Conservation (phyloP, 1,139 yeast species). For the Nakaseomyces glabratus region DNA sequence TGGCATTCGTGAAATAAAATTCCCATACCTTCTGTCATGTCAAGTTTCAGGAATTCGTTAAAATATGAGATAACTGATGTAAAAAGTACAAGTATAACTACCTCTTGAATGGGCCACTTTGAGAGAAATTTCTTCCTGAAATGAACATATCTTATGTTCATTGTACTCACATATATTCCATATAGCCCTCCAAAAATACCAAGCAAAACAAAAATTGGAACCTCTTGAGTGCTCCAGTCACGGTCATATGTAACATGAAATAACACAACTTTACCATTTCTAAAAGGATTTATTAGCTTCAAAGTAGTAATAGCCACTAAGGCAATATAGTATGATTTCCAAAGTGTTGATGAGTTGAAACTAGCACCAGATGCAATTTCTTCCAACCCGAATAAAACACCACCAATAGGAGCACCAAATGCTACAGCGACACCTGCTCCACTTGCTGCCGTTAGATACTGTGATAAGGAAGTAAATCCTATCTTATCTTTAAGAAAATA, state of each 20-base stretch:
- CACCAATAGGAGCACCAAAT: conserved; percentile 91
- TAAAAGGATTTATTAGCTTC: conserved; percentile 71
- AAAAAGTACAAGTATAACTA: conserved; percentile 51
- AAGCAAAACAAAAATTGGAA: conserved; percentile 66
- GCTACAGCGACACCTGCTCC: conserved; percentile 94
- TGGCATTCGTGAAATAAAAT: conserved; percentile 79
- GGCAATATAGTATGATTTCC: conserved; percentile 90
- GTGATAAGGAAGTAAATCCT: conserved; percentile 38
- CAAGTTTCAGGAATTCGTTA: conserved; percentile 69
- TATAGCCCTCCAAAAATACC: conserved; percentile 90
- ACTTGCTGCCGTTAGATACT: conserved; percentile 63
- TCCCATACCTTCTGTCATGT: conserved; percentile 96
- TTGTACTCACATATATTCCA: conserved; percentile 73
- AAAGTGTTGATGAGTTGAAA: conserved; percentile 70
- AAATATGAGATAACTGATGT: conserved; percentile 77
- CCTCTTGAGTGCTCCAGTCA: conserved; percentile 80
- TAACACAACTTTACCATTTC: conserved; percentile 88
- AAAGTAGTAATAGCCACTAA: conserved; percentile 77
- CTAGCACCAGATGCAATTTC: conserved; percentile 34
- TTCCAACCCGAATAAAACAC: conserved; percentile 80
- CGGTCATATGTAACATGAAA: conserved; percentile 82
- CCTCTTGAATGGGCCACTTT: conserved; percentile 50
- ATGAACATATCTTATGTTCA: conserved; percentile 68
- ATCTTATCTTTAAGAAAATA: conserved; percentile 40
- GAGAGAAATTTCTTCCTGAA: conserved; percentile 63